Percentiles rank a stretch among this genome's conserved stretches.
Evolutionary conservation across 177 flowering plant genomes (phyloP).

Genomic region (Vitis hybrid): DNA sequence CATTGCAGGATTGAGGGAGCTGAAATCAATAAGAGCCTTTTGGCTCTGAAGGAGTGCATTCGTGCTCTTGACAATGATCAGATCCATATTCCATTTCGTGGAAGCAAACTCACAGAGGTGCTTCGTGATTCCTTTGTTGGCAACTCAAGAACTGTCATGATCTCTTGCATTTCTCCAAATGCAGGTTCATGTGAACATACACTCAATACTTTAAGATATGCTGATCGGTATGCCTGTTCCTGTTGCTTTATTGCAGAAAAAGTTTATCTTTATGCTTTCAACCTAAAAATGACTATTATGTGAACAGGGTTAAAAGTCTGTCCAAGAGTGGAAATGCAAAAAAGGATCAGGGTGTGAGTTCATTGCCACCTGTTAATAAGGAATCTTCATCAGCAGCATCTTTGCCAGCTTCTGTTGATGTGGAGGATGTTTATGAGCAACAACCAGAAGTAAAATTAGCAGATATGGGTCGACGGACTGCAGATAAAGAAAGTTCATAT

Average conservation of each 20-base stretch:
- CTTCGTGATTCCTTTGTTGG: slow-evolving; percentile 99
- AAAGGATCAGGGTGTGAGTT: slow-evolving; percentile 57
- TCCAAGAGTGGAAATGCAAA: slow-evolving; percentile 85
- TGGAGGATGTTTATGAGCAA: slow-evolving; percentile 44
- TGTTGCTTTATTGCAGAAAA: background rate
- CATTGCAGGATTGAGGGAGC: slow-evolving; percentile 94
- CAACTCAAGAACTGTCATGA: slow-evolving; percentile 97
- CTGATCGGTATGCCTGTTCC: slow-evolving; percentile 67
- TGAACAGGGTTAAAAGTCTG: slow-evolving; percentile 90
- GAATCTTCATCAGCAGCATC: slow-evolving; percentile 51
- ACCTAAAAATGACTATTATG: slow-evolving; percentile 5
- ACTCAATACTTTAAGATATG: slow-evolving; percentile 96
- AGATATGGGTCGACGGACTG: slow-evolving; percentile 49
- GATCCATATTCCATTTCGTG: slow-evolving; percentile 97
- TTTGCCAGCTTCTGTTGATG: slow-evolving; percentile 32
- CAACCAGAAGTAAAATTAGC: slow-evolving; percentile 44
- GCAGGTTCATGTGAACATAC: slow-evolving; percentile 99
- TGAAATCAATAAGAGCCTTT: slow-evolving; percentile 97
- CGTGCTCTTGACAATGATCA: slow-evolving; percentile 99
- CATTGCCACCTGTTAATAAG: slow-evolving; percentile 35
- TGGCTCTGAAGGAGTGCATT: slow-evolving; percentile 99
- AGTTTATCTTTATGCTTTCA: background rate
- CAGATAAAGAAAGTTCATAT: slow-evolving; percentile 49
- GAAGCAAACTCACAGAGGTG: slow-evolving; percentile 99
- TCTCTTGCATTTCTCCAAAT: slow-evolving; percentile 98